Percentiles rank a stretch among this genome's conserved stretches.
Evolutionary conservation across 2,329 filamentous ascomycete genomes (phyloP).

Genomic region (Sphaceloma murrayae): DNA sequence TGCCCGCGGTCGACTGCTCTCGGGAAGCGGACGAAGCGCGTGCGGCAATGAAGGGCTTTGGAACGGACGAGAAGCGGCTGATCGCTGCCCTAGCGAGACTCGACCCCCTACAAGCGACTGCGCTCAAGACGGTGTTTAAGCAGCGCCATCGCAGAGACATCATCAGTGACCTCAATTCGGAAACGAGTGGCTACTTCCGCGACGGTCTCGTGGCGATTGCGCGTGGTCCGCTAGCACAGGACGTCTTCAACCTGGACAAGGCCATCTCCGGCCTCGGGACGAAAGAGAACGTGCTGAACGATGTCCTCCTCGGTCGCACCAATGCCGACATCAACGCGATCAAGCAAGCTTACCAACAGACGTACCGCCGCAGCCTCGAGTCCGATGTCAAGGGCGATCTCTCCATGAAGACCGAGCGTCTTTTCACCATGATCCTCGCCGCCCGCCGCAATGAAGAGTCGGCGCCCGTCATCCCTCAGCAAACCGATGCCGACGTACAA

Average conservation of each 20-base stretch:
- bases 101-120: slow-evolving; percentile 67
- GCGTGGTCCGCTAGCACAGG: slow-evolving; percentile 68
- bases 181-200: slow-evolving; percentile 64
- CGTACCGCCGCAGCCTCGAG: slow-evolving; percentile 58
- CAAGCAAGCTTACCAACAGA: slow-evolving; percentile 64
- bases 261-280: slow-evolving; percentile 74
- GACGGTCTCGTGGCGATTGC: slow-evolving; percentile 65
- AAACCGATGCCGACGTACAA: slow-evolving; percentile 65
- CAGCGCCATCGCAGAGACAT: slow-evolving; percentile 57
- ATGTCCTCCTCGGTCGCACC: slow-evolving; percentile 69
- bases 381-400: slow-evolving; percentile 67
- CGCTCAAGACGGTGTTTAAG: slow-evolving; percentile 58
- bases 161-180: slow-evolving; percentile 64
- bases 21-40: slow-evolving; percentile 62
- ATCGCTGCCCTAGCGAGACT: slow-evolving; percentile 61
- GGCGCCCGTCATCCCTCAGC: slow-evolving; percentile 59
- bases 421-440: slow-evolving; percentile 74
- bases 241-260: slow-evolving; percentile 59
- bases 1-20: slow-evolving; percentile 56
- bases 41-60: slow-evolving; percentile 85
- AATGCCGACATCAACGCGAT: slow-evolving; percentile 87
- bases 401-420: slow-evolving; percentile 72
- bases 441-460: slow-evolving; percentile 70
- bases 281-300: slow-evolving; percentile 77
- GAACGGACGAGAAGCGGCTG: slow-evolving; percentile 72